phyloP scores from a whole-genome alignment of 2,329 filamentous ascomycete species.

The Apiospora kogelbergensis region DNA sequence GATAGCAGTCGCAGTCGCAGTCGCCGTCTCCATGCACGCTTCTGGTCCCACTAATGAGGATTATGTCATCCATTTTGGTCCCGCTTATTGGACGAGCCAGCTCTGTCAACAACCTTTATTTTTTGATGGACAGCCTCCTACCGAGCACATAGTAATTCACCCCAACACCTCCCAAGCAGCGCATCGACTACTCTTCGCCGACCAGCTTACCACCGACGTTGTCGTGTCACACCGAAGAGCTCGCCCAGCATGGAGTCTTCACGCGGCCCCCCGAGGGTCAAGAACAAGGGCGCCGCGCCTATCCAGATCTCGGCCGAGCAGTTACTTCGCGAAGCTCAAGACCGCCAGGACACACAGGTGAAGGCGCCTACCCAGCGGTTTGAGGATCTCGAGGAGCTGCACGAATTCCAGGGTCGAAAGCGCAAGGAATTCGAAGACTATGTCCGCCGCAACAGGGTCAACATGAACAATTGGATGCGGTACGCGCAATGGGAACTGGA shows the following conservation, averaged over 20 bases:
- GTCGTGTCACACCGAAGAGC: background rate
- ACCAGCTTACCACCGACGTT: background rate
- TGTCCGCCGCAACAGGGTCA: constrained; percentile 89
- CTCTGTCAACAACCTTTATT: constrained; percentile 5
- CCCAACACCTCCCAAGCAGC: background rate
- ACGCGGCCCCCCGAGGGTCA: constrained; percentile 91
- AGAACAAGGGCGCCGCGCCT: constrained; percentile 95
- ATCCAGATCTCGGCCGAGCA: constrained; percentile 95
- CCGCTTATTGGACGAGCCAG: background rate
- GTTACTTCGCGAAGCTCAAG: constrained; percentile 93
- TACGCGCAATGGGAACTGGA: constrained; percentile 98
- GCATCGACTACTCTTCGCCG: too few relatives aligned
- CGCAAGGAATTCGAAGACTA: constrained; percentile 97
- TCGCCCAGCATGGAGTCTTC: constrained; percentile 75
- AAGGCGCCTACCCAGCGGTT: constrained; percentile 94
- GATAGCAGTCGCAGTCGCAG: background rate
- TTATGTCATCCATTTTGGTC: background rate
- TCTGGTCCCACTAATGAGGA: background rate
- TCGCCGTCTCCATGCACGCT: background rate
- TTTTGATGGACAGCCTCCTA: background rate
- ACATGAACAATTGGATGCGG: constrained; percentile 98
- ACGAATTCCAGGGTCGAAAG: constrained; percentile 95
- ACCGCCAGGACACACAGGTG: constrained; percentile 85
- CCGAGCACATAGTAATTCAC: background rate
- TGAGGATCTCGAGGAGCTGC: constrained; percentile 93